Base-by-base conservation (phyloP, 345 rosid genomes). In the Citrus hindsii region DNA sequence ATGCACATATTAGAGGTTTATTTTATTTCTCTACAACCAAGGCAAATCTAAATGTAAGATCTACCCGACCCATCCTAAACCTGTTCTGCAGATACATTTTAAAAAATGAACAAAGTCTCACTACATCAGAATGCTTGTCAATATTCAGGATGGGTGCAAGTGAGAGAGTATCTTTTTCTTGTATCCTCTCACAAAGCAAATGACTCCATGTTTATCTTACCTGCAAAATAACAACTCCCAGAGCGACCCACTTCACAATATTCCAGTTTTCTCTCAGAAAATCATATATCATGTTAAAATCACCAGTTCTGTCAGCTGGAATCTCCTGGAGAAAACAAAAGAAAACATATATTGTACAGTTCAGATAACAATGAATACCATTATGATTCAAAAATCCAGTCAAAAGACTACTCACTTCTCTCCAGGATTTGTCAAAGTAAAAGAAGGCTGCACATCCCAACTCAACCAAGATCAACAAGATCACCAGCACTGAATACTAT, bases 371-470 rank as follows among this genome's bases (percentile, higher is more conserved):
- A 46, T 7, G 61, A 61, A 72, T 51, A 67, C 19, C 79, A 75
- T 14, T 73, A 67, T 56, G 58, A 74, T 53, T 37, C 6, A 56
- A 67, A 51, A 48, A 79, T 38, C 73, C 64, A 67, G 25, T 76
- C 2, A 2, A 74, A 16, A 77, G 22, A 74, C 4, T 46, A 78
- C 94, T 87, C 82, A 96, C 99, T 19, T 94, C 85, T 86, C 89
- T 84, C 99, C 98, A 94, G 84, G 84, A 91, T 75, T 89, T 86
- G 82, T 96, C 98, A 21, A 96, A 96, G 91, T 86, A 92, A 10
- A 92, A 89, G 88, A 94, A 90, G 32, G 99, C 99, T 55, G 97
- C 98, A 72, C 89, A 88, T 69, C 98, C 99, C 82, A 96, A 76
- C 84, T 96, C 98, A 64, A 85, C 91, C 91, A 93, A 87, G 84